Conservation (phyloP, 106 monocot species). For the Agapanthus africanus region DNA sequence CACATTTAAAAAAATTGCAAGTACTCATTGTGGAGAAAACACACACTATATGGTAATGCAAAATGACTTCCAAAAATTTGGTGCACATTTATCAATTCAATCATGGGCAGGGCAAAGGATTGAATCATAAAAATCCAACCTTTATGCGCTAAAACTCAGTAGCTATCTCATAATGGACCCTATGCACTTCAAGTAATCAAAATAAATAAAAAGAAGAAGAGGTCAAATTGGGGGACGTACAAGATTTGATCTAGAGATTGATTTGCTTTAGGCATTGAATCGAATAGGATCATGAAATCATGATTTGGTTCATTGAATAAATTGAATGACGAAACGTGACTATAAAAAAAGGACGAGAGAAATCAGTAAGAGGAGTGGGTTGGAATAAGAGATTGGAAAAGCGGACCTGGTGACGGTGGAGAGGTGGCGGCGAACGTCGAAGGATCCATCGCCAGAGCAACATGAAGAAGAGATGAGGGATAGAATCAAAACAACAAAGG, state of each 20-base stretch:
- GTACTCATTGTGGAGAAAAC: background rate
- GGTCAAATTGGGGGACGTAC: too few species aligned
- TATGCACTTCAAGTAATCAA: too few species aligned
- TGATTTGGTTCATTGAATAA: background rate
- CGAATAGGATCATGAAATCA: background rate
- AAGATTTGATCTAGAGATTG: too few species aligned
- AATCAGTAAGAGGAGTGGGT: background rate
- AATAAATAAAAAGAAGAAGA: too few species aligned
- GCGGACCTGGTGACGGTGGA: conserved; percentile 50
- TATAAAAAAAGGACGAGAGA: background rate
- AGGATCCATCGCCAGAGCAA: conserved; percentile 9
- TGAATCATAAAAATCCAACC: too few species aligned
- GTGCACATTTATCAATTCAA: too few species aligned
- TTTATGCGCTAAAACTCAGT: too few species aligned
- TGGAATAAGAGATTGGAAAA: background rate
- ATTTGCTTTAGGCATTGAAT: background rate
- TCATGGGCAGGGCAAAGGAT: too few species aligned
- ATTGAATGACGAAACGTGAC: background rate
- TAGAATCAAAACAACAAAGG: too few species aligned
- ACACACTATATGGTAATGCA: too few species aligned
- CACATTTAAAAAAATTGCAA: conserved; percentile 4
- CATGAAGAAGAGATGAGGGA: background rate
- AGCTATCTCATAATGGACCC: too few species aligned
- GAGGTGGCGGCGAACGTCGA: conserved; percentile 57
- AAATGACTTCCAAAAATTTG: too few species aligned